These are phyloP conservation scores for Phialophora expanda DNA, from an alignment of 2,329 filamentous ascomycete species.

Conservation along the genomic window DNA sequence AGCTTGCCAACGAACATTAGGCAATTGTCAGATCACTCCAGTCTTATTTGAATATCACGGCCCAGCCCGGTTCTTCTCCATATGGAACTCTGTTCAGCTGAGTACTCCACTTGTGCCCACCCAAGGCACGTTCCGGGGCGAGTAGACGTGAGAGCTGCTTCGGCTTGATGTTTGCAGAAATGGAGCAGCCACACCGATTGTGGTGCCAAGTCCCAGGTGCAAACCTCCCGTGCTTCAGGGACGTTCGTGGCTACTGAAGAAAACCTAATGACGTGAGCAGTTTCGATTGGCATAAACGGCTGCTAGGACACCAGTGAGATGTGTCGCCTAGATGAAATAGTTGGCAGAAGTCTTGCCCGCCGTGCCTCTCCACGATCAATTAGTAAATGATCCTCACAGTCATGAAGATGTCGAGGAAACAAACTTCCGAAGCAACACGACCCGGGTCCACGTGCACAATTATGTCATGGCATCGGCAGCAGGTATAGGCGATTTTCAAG, in stretches of 20 bases:
- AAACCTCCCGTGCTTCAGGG: not conserved
- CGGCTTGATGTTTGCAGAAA: not conserved
- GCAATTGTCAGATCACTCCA: not conserved
- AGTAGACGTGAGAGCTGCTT: not conserved
- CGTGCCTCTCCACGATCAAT: not conserved
- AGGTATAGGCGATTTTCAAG: slow-evolving; percentile 7
- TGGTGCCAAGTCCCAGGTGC: not conserved
- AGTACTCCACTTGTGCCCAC: not conserved
- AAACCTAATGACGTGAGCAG: not conserved
- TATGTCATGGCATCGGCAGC: slow-evolving; percentile 1
- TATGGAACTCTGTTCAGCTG: not conserved
- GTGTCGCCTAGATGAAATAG: not conserved
- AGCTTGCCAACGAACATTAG: not conserved
- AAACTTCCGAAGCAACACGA: not conserved
- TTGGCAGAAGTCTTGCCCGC: not conserved
- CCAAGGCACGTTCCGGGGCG: not conserved
- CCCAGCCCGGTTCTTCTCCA: too few relatives aligned
- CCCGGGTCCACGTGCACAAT: not conserved
- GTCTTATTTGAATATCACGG: not conserved
- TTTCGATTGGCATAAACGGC: not conserved
- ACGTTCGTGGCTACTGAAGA: not conserved
- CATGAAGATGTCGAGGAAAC: not conserved
- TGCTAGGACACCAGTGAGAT: not conserved
- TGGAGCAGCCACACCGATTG: not conserved
- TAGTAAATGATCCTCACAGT: not conserved